These are phyloP conservation scores for Tetrahymena borealis DNA, from an alignment of 73 alveolate species.

Conservation along the genomic window DNA sequence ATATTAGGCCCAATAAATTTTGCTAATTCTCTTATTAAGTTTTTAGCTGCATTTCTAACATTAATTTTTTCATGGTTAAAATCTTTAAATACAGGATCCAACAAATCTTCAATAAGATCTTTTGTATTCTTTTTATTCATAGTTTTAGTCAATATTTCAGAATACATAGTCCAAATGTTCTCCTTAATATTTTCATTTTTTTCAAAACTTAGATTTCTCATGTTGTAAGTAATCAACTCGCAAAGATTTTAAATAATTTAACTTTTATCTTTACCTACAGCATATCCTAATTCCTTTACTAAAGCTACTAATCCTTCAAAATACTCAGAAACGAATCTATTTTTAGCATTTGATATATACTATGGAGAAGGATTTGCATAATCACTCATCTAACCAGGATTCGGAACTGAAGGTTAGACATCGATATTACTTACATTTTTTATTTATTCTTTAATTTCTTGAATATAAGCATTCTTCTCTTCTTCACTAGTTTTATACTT, in stretches of 20 bases:
- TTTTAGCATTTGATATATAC: neutral
- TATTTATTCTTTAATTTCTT: neutral
- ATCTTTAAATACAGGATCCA: neutral
- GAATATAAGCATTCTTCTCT: neutral
- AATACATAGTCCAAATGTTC: neutral
- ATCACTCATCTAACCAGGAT: neutral
- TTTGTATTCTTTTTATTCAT: neutral
- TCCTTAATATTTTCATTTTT: neutral
- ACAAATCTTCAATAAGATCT: neutral
- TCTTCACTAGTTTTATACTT: neutral
- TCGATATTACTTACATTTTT: neutral
- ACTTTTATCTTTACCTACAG: neutral
- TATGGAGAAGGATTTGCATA: neutral
- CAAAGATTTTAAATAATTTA: neutral
- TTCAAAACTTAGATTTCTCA: neutral
- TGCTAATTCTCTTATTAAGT: neutral
- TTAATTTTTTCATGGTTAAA: neutral
- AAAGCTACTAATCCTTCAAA: neutral
- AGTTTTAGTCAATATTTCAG: neutral
- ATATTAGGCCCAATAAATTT: neutral
- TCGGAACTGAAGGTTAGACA: neutral
- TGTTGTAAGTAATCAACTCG: neutral
- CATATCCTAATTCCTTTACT: neutral
- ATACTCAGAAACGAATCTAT: neutral
- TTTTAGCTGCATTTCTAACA: neutral